These are phyloP conservation scores for Kwoniella sp. DNA, from an alignment of 768 basidiomycete genomes.

Conservation along the genomic window DNA sequence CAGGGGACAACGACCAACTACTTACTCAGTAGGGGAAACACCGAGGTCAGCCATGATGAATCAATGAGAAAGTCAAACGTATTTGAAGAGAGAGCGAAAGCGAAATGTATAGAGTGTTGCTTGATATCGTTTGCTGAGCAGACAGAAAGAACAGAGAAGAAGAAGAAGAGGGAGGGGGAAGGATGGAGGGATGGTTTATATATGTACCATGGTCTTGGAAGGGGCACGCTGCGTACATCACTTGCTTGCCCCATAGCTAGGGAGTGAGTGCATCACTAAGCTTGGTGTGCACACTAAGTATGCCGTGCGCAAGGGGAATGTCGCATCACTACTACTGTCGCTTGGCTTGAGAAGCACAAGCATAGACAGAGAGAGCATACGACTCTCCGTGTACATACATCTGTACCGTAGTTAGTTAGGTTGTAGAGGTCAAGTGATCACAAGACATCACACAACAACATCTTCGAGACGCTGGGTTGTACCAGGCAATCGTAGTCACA, in stretches of 20 bases:
- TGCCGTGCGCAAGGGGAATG: too few relatives aligned
- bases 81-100: background rate
- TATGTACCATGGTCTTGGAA: background rate
- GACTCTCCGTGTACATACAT: background rate
- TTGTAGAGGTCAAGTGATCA: background rate
- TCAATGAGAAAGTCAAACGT: background rate
- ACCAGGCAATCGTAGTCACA: too few relatives aligned
- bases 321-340: too few relatives aligned
- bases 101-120: background rate
- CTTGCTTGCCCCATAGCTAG: too few relatives aligned
- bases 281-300: too few relatives aligned
- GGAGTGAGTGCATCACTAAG: too few relatives aligned
- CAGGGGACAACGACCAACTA: background rate
- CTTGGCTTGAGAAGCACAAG: too few relatives aligned
- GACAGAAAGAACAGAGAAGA: background rate
- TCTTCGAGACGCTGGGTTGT: too few relatives aligned
- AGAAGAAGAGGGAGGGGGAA: background rate
- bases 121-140: background rate
- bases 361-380: background rate
- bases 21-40: conserved; percentile 50
- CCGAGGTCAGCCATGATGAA: conserved; percentile 44
- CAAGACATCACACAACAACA: background rate
- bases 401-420: too few relatives aligned
- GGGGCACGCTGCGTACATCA: too few relatives aligned
- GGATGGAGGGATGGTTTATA: background rate